These are phyloP conservation scores for Claviceps sp. DNA, from an alignment of 2,329 filamentous ascomycete genomes.

Conservation along the genomic window DNA sequence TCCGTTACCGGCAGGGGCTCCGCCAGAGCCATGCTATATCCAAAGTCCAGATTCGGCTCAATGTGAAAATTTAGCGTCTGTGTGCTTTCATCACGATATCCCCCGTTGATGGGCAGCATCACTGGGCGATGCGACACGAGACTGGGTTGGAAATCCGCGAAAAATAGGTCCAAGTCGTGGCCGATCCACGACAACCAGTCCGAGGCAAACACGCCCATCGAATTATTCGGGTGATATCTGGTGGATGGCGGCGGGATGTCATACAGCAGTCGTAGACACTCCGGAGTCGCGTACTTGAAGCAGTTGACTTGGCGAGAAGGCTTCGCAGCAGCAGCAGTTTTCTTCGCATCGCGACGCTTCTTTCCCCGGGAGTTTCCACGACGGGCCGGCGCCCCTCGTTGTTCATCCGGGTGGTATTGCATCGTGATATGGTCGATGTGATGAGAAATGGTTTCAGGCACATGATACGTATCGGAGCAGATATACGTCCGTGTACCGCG, in stretches of 20 bases:
- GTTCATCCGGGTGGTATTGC: background rate
- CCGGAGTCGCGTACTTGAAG: background rate
- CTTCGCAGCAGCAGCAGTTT: too few species aligned
- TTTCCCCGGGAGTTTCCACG: background rate
- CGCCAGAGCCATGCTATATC: background rate
- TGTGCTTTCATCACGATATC: background rate
- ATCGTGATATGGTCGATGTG: background rate
- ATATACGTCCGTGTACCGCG: background rate
- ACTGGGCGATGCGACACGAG: background rate
- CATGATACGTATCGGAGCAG: background rate
- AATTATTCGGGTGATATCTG: background rate
- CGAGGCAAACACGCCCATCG: background rate
- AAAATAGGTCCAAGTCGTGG: background rate
- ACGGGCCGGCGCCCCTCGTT: too few species aligned
- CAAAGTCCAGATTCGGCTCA: background rate
- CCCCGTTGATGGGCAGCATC: background rate
- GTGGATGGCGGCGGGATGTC: background rate
- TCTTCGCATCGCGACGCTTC: background rate
- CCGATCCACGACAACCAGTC: background rate
- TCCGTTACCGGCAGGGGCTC: background rate
- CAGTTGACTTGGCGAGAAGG: background rate
- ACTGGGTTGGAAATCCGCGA: background rate
- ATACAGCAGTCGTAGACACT: background rate
- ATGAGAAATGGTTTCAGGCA: background rate
- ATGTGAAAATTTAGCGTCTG: background rate